Base-by-base conservation (phyloP, 2,329 filamentous ascomycete species). In the Trichoderma arundinaceum region DNA sequence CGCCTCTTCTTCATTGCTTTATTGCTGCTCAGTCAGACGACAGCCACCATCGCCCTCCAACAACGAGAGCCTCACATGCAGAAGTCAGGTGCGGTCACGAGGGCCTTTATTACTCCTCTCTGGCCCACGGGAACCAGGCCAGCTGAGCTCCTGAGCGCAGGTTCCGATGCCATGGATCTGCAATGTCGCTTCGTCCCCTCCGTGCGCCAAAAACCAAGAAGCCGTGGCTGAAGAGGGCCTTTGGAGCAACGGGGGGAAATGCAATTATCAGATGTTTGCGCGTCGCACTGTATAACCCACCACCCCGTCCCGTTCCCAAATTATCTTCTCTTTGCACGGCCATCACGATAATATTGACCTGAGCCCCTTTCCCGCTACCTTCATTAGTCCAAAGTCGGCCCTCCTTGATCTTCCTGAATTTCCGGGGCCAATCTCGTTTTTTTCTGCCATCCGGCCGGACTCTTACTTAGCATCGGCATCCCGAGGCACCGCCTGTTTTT, bases 11-110 rank as follows among this genome's bases (percentile, higher is more conserved):
- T 46, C 22, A 28, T 38, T 62, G 35, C 35, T 22, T 53, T 9
- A 10, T 17, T 63, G 22, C 44, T 58, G 56, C 48, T 59, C 56
- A 59, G 63, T 65, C 63, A 65, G 63, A 39, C 63, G 48, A 58
- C 59, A 38, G 49, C 59, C 28, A 17, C 59, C 28, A 46, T 52
- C 28, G 32, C 46, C 58, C 46, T 38, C 38, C 52, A 38, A 32
- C 46, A 57, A 48, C 39, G 33, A 28, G 32, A 38, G 52, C 53
- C 53, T 65, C 62, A 51, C 62, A 51, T 22, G 44, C 33, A 58
- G 12, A 58, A 32, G n/a, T 17, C 51, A 39, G 10, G 10, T 19
- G 32, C 51, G n/a, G 53, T 65, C 62, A 65, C 62, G 54, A 38
- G 62, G 52, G 44, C 35, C 7, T 6, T 17, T 35, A 12, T 35